These are phyloP conservation scores for Tricholoma hemisulphureum DNA, from an alignment of 768 basidiomycete species.

Conservation along the genomic window DNA sequence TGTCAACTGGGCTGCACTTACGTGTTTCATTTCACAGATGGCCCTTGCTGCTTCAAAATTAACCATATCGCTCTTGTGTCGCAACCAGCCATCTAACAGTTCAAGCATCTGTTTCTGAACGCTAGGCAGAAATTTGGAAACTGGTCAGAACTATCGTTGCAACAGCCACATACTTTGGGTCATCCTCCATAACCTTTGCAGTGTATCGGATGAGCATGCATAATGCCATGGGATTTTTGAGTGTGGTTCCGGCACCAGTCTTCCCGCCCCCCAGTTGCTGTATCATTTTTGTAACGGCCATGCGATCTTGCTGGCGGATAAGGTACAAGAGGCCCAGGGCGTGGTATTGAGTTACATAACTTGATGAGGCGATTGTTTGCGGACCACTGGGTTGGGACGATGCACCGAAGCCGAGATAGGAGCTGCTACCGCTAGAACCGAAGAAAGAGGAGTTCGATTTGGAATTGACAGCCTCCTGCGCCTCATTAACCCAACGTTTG, in stretches of 20 bases:
- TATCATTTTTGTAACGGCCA: conserved; percentile 99
- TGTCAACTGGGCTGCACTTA: conserved; percentile 71
- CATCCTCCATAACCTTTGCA: conserved; percentile 98
- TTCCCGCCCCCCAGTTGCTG: conserved; percentile 93
- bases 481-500: conserved; percentile 99
- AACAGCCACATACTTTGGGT: conserved; percentile 77
- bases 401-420: conserved; percentile 75
- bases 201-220: conserved; percentile 99
- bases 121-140: conserved; percentile 39
- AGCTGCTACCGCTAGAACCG: conserved; percentile 45
- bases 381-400: conserved; percentile 53
- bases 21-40: conserved; percentile 94
- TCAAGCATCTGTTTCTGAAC: conserved; percentile 92
- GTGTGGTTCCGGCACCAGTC: conserved; percentile 74
- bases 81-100: conserved; percentile 88
- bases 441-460: conserved; percentile 78
- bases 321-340: conserved; percentile 90
- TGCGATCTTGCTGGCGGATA: conserved; percentile 95
- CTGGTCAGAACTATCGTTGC: neutral
- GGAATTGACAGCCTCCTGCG: conserved; percentile 91
- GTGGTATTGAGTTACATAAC: conserved; percentile 96
- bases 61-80: conserved; percentile 99
- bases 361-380: conserved; percentile 83
- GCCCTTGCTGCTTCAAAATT: conserved; percentile 97
- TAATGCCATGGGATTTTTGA: conserved; percentile 95